Evolutionary conservation across 352 stramenopile genomes (phyloP).

Genomic region (Phytophthora quininea): DNA sequence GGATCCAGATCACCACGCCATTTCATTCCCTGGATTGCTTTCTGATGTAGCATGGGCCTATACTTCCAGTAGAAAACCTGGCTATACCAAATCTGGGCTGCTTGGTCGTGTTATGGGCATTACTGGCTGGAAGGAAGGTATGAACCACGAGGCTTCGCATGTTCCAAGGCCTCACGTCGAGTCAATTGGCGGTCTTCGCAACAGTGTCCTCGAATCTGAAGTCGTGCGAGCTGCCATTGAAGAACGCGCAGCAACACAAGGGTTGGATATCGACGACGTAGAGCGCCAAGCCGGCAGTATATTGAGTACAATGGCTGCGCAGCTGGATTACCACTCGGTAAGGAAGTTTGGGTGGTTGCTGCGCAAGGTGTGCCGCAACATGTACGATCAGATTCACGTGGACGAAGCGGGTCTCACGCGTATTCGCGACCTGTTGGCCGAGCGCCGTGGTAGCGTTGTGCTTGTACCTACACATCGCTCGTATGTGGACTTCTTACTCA

Average conservation of each 20-base stretch:
- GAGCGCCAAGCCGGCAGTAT: slow-evolving; percentile 67
- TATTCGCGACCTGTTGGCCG: slow-evolving; percentile 68
- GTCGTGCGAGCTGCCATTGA: slow-evolving; percentile 64
- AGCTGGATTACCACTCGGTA: slow-evolving; percentile 78
- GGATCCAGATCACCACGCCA: slow-evolving; percentile 89
- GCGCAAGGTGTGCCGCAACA: slow-evolving; percentile 80
- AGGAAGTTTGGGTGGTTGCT: slow-evolving; percentile 82
- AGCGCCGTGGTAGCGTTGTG: slow-evolving; percentile 63
- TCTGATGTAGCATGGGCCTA: slow-evolving; percentile 90
- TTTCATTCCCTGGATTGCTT: slow-evolving; percentile 85
- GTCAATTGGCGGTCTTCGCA: slow-evolving; percentile 63
- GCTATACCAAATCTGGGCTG: slow-evolving; percentile 85
- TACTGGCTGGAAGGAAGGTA: slow-evolving; percentile 85
- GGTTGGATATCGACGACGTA: slow-evolving; percentile 48
- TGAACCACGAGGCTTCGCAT: slow-evolving; percentile 88
- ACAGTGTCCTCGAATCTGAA: slow-evolving; percentile 72
- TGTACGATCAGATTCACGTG: slow-evolving; percentile 90
- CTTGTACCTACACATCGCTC: slow-evolving; percentile 87
- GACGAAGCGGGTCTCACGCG: slow-evolving; percentile 76
- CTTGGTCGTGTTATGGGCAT: slow-evolving; percentile 86
- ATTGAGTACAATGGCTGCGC: slow-evolving; percentile 76
- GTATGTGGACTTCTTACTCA: slow-evolving; percentile 86
- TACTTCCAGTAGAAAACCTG: slow-evolving; percentile 86
- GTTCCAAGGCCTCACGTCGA: slow-evolving; percentile 76
- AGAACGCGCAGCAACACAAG: slow-evolving; percentile 34